Percentiles rank a stretch among this genome's conserved stretches.
phyloP scores from a whole-genome alignment of 805 yeast genomes.

The Metschnikowia henanensis region DNA sequence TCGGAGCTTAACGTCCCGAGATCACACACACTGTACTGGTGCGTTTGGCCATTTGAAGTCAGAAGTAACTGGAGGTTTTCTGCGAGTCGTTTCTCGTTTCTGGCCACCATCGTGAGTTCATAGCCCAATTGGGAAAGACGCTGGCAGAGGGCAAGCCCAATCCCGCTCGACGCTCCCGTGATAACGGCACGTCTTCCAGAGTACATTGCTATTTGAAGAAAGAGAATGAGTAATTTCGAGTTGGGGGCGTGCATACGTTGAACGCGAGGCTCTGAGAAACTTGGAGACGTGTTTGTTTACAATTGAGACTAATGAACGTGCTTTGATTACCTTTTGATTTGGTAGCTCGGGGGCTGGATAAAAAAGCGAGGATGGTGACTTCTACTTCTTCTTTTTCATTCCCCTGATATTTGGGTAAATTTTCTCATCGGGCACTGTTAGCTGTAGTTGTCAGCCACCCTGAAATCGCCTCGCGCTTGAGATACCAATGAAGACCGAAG shows the following conservation, averaged over 20 bases:
- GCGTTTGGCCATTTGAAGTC: slow-evolving; percentile 22
- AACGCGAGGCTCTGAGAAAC: too few relatives aligned
- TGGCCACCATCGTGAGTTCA: slow-evolving; percentile 49
- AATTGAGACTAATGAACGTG: too few relatives aligned
- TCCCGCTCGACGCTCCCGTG: slow-evolving; percentile 72
- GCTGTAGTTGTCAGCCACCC: too few relatives aligned
- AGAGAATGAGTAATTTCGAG: not conserved
- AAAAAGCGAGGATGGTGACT: too few relatives aligned
- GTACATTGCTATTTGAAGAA: not conserved
- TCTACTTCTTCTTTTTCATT: too few relatives aligned
- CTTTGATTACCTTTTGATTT: too few relatives aligned
- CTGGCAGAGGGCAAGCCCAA: slow-evolving; percentile 59
- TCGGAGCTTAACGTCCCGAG: slow-evolving; percentile 18
- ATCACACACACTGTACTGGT: slow-evolving; percentile 35
- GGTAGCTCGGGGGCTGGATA: too few relatives aligned
- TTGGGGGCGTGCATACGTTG: not conserved
- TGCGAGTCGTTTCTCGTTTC: slow-evolving; percentile 40
- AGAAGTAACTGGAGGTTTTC: slow-evolving; percentile 8
- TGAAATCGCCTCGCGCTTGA: too few relatives aligned
- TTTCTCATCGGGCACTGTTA: too few relatives aligned
- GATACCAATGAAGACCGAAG: too few relatives aligned
- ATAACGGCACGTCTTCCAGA: slow-evolving; percentile 45
- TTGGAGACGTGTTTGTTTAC: too few relatives aligned
- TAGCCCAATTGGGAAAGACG: slow-evolving; percentile 53
- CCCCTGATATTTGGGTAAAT: too few relatives aligned